These are phyloP conservation scores for Pseudonectria foliicola DNA, from an alignment of 2,329 filamentous ascomycete species.

Conservation along the genomic window DNA sequence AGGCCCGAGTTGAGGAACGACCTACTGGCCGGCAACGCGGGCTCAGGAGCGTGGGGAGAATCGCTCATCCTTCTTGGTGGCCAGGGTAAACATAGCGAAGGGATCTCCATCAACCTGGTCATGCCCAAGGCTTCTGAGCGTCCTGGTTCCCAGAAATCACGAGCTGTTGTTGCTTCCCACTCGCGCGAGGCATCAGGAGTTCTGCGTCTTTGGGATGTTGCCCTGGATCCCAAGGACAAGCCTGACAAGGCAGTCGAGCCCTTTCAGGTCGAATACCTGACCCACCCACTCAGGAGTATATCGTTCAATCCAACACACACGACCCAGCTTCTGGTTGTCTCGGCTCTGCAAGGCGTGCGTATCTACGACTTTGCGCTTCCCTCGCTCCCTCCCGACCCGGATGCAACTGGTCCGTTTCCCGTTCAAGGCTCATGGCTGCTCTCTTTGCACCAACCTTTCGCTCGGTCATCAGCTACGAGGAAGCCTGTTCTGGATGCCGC, in stretches of 20 bases:
- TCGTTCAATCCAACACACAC: slow-evolving; percentile 54
- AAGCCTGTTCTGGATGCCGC: slow-evolving; percentile 56
- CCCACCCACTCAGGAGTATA: slow-evolving; percentile 46
- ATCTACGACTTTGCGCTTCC: slow-evolving; percentile 55
- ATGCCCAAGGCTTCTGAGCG: slow-evolving; percentile 35
- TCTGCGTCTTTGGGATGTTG: slow-evolving; percentile 51
- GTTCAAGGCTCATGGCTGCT: slow-evolving; percentile 58
- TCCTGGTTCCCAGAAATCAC: slow-evolving; percentile 24
- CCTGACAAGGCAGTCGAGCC: slow-evolving; percentile 32
- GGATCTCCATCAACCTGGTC: slow-evolving; percentile 48
- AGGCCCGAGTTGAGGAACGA: slow-evolving; percentile 44
- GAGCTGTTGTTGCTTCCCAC: slow-evolving; percentile 53
- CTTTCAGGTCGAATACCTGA: slow-evolving; percentile 55
- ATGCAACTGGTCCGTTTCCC: slow-evolving; percentile 43
- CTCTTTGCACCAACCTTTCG: slow-evolving; percentile 53
- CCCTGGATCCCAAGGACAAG: slow-evolving; percentile 35
- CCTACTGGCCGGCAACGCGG: slow-evolving; percentile 46
- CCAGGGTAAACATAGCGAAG: slow-evolving; percentile 45
- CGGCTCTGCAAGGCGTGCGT: slow-evolving; percentile 48
- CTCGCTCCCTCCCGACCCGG: slow-evolving; percentile 44
- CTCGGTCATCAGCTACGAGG: slow-evolving; percentile 40
- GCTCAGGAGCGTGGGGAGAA: slow-evolving; percentile 58
- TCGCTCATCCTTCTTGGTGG: slow-evolving; percentile 47
- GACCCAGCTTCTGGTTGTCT: slow-evolving; percentile 51
- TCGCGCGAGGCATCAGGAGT: slow-evolving; percentile 52